phyloP scores from a whole-genome alignment of 768 basidiomycete species.

The Russula sp. region DNA sequence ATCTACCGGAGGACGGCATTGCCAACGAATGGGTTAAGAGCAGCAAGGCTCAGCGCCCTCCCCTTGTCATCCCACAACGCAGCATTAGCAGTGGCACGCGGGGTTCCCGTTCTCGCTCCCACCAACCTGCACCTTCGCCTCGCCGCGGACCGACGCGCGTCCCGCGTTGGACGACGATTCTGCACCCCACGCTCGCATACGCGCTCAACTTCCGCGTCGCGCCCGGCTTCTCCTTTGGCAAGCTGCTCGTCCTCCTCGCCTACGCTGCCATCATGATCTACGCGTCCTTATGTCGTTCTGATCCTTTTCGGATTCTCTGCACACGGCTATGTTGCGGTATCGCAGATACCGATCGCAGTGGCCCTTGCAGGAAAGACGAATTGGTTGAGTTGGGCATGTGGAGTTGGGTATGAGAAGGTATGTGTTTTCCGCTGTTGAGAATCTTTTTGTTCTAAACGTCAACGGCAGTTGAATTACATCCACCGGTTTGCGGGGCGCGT shows the following conservation, averaged over 20 bases:
- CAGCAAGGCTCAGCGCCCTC: neutral
- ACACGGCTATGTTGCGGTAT: slow-evolving; percentile 42
- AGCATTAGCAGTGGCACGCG: neutral
- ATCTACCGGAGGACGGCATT: slow-evolving; percentile 2
- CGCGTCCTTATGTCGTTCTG: slow-evolving; percentile 38
- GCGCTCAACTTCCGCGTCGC: slow-evolving; percentile 38
- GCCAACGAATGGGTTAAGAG: neutral
- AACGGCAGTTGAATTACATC: slow-evolving; percentile 48
- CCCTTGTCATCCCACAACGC: slow-evolving; percentile 2
- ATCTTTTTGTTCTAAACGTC: slow-evolving; percentile 1
- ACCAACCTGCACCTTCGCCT: neutral
- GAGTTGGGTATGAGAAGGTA: slow-evolving; percentile 50
- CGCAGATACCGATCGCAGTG: slow-evolving; percentile 47
- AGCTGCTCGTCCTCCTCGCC: slow-evolving; percentile 37
- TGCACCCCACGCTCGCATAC: slow-evolving; percentile 37
- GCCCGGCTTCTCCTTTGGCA: slow-evolving; percentile 41
- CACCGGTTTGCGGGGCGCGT: slow-evolving; percentile 52
- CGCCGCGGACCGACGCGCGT: slow-evolving; percentile 37
- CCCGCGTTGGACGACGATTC: slow-evolving; percentile 39
- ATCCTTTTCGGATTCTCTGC: slow-evolving; percentile 39
- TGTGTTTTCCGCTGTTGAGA: slow-evolving; percentile 11
- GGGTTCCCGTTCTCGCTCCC: neutral
- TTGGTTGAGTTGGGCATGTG: slow-evolving; percentile 41
- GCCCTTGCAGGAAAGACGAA: slow-evolving; percentile 52
- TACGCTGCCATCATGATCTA: slow-evolving; percentile 42